phyloP scores from a whole-genome alignment of 2,329 filamentous ascomycete genomes.

The Ceratocystis ficicola region DNA sequence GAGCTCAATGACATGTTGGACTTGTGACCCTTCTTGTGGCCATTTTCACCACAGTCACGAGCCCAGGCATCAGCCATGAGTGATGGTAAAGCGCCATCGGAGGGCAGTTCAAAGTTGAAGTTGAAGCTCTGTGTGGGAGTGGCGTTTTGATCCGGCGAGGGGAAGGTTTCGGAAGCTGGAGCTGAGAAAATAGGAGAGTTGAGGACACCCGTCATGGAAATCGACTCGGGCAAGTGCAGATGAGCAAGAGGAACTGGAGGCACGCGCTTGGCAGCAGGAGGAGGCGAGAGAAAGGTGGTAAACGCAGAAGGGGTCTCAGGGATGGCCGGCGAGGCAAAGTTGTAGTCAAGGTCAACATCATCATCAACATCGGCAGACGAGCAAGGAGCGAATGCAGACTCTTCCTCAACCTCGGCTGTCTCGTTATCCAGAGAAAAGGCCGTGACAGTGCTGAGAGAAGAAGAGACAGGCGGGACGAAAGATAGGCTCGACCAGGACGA shows the following conservation, averaged over 20 bases:
- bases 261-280: slow-evolving; percentile 36
- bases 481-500: slow-evolving; percentile 15
- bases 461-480: slow-evolving; percentile 12
- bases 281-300: slow-evolving; percentile 41
- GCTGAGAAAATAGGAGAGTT: slow-evolving; percentile 18
- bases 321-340: slow-evolving; percentile 44
- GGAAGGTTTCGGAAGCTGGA: not conserved
- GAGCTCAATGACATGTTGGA: slow-evolving; percentile 8
- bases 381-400: not conserved
- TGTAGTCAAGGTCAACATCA: slow-evolving; percentile 45
- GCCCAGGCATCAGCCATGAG: not conserved
- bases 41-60: not conserved
- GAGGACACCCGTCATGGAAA: slow-evolving; percentile 10
- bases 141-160: not conserved
- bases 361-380: slow-evolving; percentile 31
- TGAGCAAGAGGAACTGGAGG: slow-evolving; percentile 25
- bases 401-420: not conserved
- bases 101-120: slow-evolving; percentile 14
- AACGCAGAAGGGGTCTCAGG: slow-evolving; percentile 35
- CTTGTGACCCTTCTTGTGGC: slow-evolving; percentile 7
- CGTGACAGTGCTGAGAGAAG: not conserved
- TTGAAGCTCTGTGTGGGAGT: slow-evolving; percentile 1
- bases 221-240: not conserved
- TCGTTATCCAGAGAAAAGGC: slow-evolving; percentile 4
- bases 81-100: not conserved